These are phyloP conservation scores for Aureobasidium zeae DNA, from an alignment of 2,329 filamentous ascomycete genomes.

Conservation along the genomic window DNA sequence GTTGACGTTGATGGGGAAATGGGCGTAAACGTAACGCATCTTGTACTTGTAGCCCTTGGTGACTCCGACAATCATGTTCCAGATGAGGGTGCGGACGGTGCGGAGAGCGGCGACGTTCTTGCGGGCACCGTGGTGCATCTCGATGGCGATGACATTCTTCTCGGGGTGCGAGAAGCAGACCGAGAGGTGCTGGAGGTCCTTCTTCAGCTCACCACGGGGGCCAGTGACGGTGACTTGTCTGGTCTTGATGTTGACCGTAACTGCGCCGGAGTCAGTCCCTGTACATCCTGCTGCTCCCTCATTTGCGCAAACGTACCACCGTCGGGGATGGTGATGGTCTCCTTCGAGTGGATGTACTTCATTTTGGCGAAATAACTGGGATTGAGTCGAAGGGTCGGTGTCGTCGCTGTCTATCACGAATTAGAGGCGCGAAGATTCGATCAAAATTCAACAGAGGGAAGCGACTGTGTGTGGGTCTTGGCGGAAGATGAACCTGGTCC, in stretches of 20 bases:
- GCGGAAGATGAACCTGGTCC: not conserved
- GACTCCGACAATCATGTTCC: slow-evolving; percentile 97
- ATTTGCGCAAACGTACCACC: slow-evolving; percentile 59
- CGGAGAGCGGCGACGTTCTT: slow-evolving; percentile 98
- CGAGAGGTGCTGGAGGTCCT: slow-evolving; percentile 92
- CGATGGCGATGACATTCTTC: slow-evolving; percentile 84
- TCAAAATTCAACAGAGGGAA: slow-evolving; percentile 2
- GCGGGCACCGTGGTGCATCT: slow-evolving; percentile 96
- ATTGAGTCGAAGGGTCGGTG: slow-evolving; percentile 15
- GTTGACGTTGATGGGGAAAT: slow-evolving; percentile 99
- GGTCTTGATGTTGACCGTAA: slow-evolving; percentile 97
- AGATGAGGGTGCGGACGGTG: slow-evolving; percentile 95
- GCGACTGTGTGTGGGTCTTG: slow-evolving; percentile 7
- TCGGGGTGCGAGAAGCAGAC: slow-evolving; percentile 88
- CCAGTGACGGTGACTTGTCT: slow-evolving; percentile 94
- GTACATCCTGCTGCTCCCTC: not conserved
- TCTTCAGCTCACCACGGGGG: slow-evolving; percentile 76
- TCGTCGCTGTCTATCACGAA: slow-evolving; percentile 11
- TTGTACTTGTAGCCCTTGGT: slow-evolving; percentile 99
- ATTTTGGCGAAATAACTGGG: slow-evolving; percentile 56
- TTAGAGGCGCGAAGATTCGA: slow-evolving; percentile 1
- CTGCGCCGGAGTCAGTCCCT: slow-evolving; percentile 42
- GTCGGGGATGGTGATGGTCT: slow-evolving; percentile 90
- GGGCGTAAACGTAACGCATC: slow-evolving; percentile 99
- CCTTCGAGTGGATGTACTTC: slow-evolving; percentile 99